phyloP scores from a whole-genome alignment of 2,329 filamentous ascomycete species.

The Sclerotinia nivalis region DNA sequence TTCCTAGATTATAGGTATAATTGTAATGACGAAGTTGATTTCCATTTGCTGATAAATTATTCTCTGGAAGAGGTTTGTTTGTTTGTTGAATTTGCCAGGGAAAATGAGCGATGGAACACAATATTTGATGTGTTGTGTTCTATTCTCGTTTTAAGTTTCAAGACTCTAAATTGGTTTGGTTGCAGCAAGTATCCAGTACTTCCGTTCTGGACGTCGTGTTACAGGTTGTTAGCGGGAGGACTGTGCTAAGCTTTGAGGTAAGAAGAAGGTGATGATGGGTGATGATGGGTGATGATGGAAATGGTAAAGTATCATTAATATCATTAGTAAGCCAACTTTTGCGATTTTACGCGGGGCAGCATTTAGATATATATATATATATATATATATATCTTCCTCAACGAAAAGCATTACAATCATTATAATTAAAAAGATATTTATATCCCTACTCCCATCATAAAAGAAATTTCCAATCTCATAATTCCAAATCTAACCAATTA shows the following conservation, averaged over 20 bases:
- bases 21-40: background rate
- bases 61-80: background rate
- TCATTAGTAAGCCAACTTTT: background rate
- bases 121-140: conserved; percentile 7
- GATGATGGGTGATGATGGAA: background rate
- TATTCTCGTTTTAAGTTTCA: background rate
- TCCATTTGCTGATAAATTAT: background rate
- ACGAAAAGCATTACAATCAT: too few relatives aligned
- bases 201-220: conserved; percentile 6
- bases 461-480: background rate
- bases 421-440: too few relatives aligned
- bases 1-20: background rate
- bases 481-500: background rate
- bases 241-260: background rate
- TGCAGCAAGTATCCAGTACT: background rate
- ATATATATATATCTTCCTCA: too few relatives aligned
- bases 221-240: background rate
- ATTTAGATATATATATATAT: background rate
- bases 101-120: conserved; percentile 6
- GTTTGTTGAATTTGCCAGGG: background rate
- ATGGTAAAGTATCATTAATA: background rate
- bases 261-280: background rate
- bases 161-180: conserved; percentile 1
- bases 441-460: background rate
- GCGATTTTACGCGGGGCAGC: background rate